These are phyloP conservation scores for Alternaria triticina DNA, from an alignment of 2,329 filamentous ascomycete species.

Conservation along the genomic window DNA sequence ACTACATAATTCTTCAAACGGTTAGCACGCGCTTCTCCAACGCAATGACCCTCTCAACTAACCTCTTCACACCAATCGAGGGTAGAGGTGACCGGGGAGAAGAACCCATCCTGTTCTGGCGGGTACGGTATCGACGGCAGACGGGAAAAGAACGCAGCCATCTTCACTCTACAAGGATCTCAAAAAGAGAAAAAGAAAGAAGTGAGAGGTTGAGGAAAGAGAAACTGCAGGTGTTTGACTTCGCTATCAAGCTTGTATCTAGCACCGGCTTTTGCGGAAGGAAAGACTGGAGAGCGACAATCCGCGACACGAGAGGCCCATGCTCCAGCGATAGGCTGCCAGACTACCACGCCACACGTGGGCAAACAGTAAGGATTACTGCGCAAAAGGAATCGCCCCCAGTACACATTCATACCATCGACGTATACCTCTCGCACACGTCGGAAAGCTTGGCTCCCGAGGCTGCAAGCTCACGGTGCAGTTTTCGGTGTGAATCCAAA, in stretches of 20 bases:
- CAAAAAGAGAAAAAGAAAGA: background rate
- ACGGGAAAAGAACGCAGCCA: conserved; percentile 45
- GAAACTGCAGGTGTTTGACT: background rate
- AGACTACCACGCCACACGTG: conserved; percentile 1
- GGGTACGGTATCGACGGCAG: conserved; percentile 57
- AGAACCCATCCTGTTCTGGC: conserved; percentile 64
- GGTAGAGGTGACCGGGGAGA: conserved; percentile 74
- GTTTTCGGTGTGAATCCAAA: conserved; percentile 6
- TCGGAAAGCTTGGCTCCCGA: background rate
- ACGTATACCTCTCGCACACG: background rate
- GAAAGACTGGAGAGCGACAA: conserved; percentile 13
- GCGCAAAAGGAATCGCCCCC: background rate
- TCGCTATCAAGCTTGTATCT: conserved; percentile 12
- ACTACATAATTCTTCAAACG: conserved; percentile 71
- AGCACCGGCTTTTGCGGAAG: conserved; percentile 24
- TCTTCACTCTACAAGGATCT: background rate
- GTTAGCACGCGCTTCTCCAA: conserved; percentile 3
- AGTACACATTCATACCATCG: background rate
- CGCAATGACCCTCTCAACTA: conserved; percentile 16
- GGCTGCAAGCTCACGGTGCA: conserved; percentile 3
- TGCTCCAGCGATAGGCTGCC: conserved; percentile 6
- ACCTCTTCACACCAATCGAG: conserved; percentile 84
- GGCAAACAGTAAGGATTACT: background rate
- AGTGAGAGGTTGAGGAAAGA: background rate
- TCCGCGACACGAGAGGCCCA: conserved; percentile 10